Evolutionary conservation across 495 filamentous ascomycete genomes (phyloP).

Genomic region (Clohesyomyces aquaticus): DNA sequence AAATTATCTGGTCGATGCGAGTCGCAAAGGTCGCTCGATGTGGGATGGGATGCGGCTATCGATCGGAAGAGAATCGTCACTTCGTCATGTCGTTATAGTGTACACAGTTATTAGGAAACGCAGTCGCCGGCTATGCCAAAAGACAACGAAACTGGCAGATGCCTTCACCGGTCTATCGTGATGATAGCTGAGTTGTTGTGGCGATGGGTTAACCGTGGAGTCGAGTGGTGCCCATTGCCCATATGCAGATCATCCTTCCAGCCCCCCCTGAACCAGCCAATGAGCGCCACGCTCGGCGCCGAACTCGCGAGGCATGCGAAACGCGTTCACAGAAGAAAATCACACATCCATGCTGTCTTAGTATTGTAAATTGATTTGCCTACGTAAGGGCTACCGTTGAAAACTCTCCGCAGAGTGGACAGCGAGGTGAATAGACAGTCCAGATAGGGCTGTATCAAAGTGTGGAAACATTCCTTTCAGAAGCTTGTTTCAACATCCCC

Average conservation of each 20-base stretch:
- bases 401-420: background rate
- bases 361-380: background rate
- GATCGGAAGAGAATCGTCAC: slow-evolving; percentile 18
- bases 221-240: slow-evolving; percentile 3
- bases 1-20: slow-evolving; percentile 9
- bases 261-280: background rate
- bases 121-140: slow-evolving; percentile 25
- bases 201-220: slow-evolving; percentile 19
- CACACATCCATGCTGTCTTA: background rate
- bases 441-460: background rate
- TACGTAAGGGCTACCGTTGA: background rate
- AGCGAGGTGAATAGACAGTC: background rate
- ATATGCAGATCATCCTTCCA: background rate
- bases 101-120: slow-evolving; percentile 17
- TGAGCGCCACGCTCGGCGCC: background rate
- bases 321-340: slow-evolving; percentile 5
- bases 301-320: background rate
- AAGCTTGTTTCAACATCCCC: slow-evolving; percentile 27
- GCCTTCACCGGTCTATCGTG: slow-evolving; percentile 12
- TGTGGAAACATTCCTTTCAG: slow-evolving; percentile 29
- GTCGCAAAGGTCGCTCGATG: slow-evolving; percentile 24
- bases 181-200: slow-evolving; percentile 35
- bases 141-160: slow-evolving; percentile 21
- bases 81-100: slow-evolving; percentile 38
- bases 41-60: slow-evolving; percentile 12